Conservation (phyloP, 768 basidiomycete genomes). For the Coprinopsis strossmayeri region DNA sequence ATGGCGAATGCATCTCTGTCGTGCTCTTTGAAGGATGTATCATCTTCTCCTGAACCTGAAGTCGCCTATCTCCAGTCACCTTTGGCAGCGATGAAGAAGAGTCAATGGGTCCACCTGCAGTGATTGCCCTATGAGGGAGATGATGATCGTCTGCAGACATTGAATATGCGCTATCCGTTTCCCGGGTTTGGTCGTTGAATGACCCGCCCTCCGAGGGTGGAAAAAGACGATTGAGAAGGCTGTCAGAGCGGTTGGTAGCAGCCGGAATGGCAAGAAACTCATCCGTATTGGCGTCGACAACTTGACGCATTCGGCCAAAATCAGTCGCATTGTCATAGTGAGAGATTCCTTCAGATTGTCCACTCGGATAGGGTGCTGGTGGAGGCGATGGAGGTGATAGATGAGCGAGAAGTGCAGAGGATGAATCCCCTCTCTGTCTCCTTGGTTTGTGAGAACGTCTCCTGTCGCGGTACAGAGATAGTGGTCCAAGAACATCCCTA, state of each 20-base stretch:
- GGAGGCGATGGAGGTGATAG: not conserved
- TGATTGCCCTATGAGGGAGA: not conserved
- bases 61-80: slow-evolving; percentile 5
- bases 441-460: slow-evolving; percentile 13
- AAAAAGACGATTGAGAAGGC: slow-evolving; percentile 21
- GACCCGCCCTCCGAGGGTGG: slow-evolving; percentile 12
- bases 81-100: not conserved
- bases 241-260: slow-evolving; percentile 17
- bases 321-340: not conserved
- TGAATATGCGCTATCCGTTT: slow-evolving; percentile 12
- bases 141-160: slow-evolving; percentile 4
- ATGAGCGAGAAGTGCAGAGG: slow-evolving; percentile 6
- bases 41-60: slow-evolving; percentile 5
- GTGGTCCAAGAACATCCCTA: slow-evolving; percentile 12
- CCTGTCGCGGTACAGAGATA: slow-evolving; percentile 14
- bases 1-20: slow-evolving; percentile 1
- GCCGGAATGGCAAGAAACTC: slow-evolving; percentile 2
- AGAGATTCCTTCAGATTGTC: slow-evolving; percentile 1
- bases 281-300: no score
- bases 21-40: slow-evolving; percentile 6
- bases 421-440: slow-evolving; percentile 12
- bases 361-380: not conserved
- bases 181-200: slow-evolving; percentile 6
- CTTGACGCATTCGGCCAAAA: not conserved
- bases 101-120: not conserved